Evolutionary conservation across 1,284 basidiomycete genomes (phyloP), one percentile per base, ranked within the genome.

Genomic region (Cutaneotrichosporon spelunceum): DNA sequence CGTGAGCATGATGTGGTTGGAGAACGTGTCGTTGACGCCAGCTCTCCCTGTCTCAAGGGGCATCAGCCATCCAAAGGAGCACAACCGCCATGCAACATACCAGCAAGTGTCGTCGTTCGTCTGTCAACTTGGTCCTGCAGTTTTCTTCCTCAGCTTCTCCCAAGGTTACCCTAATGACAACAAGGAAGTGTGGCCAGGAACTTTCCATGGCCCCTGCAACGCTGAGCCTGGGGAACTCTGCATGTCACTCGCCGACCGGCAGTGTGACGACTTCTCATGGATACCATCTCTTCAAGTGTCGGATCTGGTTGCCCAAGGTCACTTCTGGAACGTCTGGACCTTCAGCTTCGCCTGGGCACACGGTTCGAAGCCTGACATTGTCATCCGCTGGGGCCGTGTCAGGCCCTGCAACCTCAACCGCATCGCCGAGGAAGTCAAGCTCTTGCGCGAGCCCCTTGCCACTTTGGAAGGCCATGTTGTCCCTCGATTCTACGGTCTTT

Each of bases 381-480:
- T 61, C 6, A 47, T 59, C 39, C 59, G 36, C 36, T 39, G 36
- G 36, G 16, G 36, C 36, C 36, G 36, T 14, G 36, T 39, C 36
- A 16, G 14, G 36, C 36, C 36, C 9, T 14, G 36, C 36, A 16
- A 59, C 16, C 19, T 29, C 13, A 36, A 21, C 1, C 49, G 24
- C 16, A 14, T 59, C 2, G 16, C 30, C 16, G 21, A 52, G 19
- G 63, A 64, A 44, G 16, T 56, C 29, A 6, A n/a, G 19, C 10
- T 47, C 13, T 49, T 56, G 42, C 16, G 44, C 8, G 63, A 56
- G 5, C 52, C 48, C 0, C 63, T 64, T 2, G 21, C 19, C 10
- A 14, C 36, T 4, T 60, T 61, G 10, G 59, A 64, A 30, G 63
- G 63, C 16, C 24, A 7, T n/a, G 53, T 59, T 19, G 57, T 64